Percentiles rank a stretch among this genome's conserved stretches.
These are phyloP conservation scores for Ophiobolus disseminans DNA, from an alignment of 2,329 filamentous ascomycete species.

Conservation along the genomic window DNA sequence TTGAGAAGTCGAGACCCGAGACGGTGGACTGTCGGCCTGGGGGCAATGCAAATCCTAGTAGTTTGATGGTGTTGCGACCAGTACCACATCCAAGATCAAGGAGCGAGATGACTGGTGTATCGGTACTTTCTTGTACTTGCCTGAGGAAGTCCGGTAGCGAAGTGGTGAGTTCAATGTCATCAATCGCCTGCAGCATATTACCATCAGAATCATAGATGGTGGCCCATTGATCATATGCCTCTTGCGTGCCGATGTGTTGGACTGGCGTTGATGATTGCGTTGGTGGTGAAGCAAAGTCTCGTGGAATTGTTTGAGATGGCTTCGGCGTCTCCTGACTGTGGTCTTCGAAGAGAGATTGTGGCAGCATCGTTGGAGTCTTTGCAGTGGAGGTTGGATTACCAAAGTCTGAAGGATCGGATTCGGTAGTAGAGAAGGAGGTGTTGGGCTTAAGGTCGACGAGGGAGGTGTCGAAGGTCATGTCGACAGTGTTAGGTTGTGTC, in stretches of 20 bases:
- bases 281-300: conserved; percentile 1
- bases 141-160: conserved; percentile 60
- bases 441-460: conserved; percentile 42
- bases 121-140: conserved; percentile 23
- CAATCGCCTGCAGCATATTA: conserved; percentile 71
- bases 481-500: conserved; percentile 45
- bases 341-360: conserved; percentile 10
- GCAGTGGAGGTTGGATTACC: conserved; percentile 6
- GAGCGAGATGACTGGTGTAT: conserved; percentile 46
- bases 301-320: conserved; percentile 15
- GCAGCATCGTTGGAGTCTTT: conserved; percentile 8
- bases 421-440: conserved; percentile 47
- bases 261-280: conserved; percentile 31
- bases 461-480: conserved; percentile 50
- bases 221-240: conserved; percentile 61
- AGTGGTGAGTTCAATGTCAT: conserved; percentile 62
- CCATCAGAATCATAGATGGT: conserved; percentile 69
- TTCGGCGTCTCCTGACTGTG: conserved; percentile 22
- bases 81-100: conserved; percentile 73
- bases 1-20: conserved; percentile 64
- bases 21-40: conserved; percentile 44
- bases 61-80: conserved; percentile 66
- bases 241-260: conserved; percentile 48
- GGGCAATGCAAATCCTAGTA: conserved; percentile 49
- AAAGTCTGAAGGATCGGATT: conserved; percentile 38